Percentiles rank a stretch among this genome's conserved stretches.
phyloP scores from a whole-genome alignment of 345 rosid species.

The Heritiera littoralis region DNA sequence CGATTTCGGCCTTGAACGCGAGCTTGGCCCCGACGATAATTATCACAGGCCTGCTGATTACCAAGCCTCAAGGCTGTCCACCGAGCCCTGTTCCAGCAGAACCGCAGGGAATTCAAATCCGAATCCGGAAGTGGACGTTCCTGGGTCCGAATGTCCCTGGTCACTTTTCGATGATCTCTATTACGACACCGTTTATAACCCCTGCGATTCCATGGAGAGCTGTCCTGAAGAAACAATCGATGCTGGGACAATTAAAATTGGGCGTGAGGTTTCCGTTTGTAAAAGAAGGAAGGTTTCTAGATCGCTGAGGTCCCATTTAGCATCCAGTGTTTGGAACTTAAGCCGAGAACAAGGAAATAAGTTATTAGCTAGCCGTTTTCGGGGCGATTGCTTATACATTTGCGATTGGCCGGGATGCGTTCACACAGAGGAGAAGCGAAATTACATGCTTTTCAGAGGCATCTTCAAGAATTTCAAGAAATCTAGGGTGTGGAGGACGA shows the following conservation, averaged over 20 bases:
- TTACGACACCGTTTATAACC: slow-evolving; percentile 57
- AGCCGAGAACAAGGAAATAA: slow-evolving; percentile 88
- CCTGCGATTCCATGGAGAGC: slow-evolving; percentile 42
- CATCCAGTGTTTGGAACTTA: slow-evolving; percentile 71
- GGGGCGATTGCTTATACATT: slow-evolving; percentile 78
- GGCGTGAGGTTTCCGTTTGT: slow-evolving; percentile 25
- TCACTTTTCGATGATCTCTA: slow-evolving; percentile 83
- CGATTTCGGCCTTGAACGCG: slow-evolving; percentile 91
- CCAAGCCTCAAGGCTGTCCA: slow-evolving; percentile 9
- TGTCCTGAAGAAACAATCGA: slow-evolving; percentile 27
- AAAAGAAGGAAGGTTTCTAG: slow-evolving; percentile 57
- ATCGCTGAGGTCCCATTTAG: slow-evolving; percentile 64
- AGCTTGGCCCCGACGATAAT: slow-evolving; percentile 72
- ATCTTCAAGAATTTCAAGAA: slow-evolving; percentile 83
- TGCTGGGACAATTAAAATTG: slow-evolving; percentile 27
- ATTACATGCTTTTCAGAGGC: slow-evolving; percentile 90
- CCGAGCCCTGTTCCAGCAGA: slow-evolving; percentile 22
- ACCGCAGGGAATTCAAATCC: slow-evolving; percentile 4
- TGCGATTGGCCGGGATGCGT: slow-evolving; percentile 95
- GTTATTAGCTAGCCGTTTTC: slow-evolving; percentile 84
- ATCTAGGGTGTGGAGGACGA: slow-evolving; percentile 85
- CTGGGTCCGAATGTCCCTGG: slow-evolving; percentile 51
- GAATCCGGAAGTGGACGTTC: slow-evolving; percentile 21
- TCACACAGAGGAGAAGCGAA: slow-evolving; percentile 80
- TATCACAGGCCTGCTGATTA: slow-evolving; percentile 22